Evolutionary conservation across 352 stramenopile species (phyloP).

Genomic region (Phytophthora fragariaefolia): DNA sequence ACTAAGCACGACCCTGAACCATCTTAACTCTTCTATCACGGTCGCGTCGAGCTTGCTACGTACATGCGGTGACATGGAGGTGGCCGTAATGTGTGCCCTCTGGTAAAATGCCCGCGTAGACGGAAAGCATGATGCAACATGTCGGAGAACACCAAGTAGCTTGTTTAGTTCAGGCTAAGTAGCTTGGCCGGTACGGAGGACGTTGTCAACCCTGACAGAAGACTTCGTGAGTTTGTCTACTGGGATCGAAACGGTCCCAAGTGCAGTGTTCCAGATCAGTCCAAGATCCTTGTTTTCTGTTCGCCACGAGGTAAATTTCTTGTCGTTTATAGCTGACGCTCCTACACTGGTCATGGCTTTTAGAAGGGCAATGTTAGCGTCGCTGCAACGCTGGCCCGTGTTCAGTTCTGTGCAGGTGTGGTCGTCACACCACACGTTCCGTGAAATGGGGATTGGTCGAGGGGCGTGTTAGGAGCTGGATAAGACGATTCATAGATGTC

Average conservation of each 20-base stretch:
- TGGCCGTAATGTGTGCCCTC: background rate
- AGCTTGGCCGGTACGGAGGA: background rate
- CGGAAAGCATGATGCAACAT: constrained; percentile 12
- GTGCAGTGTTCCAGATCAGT: constrained; percentile 13
- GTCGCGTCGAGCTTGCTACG: background rate
- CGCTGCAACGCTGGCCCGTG: background rate
- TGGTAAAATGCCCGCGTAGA: constrained; percentile 16
- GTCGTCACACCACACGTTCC: constrained; percentile 35
- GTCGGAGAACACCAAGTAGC: constrained; percentile 5
- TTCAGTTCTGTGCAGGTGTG: constrained; percentile 30
- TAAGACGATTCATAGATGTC: background rate
- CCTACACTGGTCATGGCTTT: constrained; percentile 20
- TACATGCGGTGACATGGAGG: background rate
- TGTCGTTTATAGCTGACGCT: constrained; percentile 15
- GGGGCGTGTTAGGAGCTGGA: too few relatives aligned
- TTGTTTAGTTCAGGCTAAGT: constrained; percentile 3
- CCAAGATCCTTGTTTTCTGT: constrained; percentile 8
- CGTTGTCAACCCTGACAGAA: background rate
- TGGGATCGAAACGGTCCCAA: constrained; percentile 10
- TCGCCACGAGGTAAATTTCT: constrained; percentile 15
- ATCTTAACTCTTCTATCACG: constrained; percentile 4
- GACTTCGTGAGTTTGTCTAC: constrained; percentile 8
- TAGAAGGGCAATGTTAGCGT: constrained; percentile 7
- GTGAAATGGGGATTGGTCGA: too few relatives aligned
- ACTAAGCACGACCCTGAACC: constrained; percentile 5